Base-by-base conservation (phyloP, 208 protist genomes). In the Porcisia deanei region DNA sequence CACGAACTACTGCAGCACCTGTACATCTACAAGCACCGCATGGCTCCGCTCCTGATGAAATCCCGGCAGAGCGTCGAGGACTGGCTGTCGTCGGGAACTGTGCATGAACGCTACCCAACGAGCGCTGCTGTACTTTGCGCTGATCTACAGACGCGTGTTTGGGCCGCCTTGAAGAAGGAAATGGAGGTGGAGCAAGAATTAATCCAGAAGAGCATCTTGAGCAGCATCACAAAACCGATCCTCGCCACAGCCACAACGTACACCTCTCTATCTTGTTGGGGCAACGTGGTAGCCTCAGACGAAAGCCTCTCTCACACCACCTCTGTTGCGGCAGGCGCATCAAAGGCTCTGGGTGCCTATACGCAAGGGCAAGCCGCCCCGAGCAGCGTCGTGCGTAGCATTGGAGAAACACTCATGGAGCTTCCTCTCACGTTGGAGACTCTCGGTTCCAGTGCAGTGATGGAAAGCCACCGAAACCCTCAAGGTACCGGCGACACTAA, bases 391-490 rank as follows among this genome's bases (percentile, higher is more conserved):
- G 84, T 96, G 63, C 87, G 92, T 2, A 78, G 85, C 16, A 76
- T 96, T 66, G 92, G 92, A 5, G 92, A 96, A 69, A 87, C 85
- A 41, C 89, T 96, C 69, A 92, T 96, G 84, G 92, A 92, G 76
- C 86, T 94, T 22, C 90, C 92, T 14, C 79, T 96, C 20, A 83
- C 84, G 34, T 68, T 96, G 18, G 92, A 96, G 49, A 77, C 84
- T 14, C 76, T 94, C 47, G 78, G 67, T 69, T 79, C 77, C 59
- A 77, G 59, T 45, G 71, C 76, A 0, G 74, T 80, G 2, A 58
- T 53, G 18, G 59, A 75, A 55, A 72, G 58, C 34, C 55, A 69
- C 45, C 53, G 16, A 25, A 70, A 69, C 55, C 52, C 52, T 25
- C 49, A 39, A 58, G 69, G 12, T 3, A 25, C 45, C 18, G 68